Conservation (phyloP, 768 basidiomycete species). For the Russula emetica region DNA sequence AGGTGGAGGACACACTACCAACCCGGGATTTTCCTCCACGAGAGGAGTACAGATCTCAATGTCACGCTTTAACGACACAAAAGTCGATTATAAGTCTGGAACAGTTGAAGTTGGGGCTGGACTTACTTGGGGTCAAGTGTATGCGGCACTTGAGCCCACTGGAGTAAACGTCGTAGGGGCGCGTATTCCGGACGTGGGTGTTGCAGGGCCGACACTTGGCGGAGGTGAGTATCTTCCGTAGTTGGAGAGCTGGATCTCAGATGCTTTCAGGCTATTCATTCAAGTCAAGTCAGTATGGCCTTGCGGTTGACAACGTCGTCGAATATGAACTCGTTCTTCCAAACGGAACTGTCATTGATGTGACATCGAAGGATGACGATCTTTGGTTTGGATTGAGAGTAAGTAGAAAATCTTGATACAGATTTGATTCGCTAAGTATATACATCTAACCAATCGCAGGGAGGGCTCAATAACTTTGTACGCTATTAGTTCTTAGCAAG, state of each 20-base stretch:
- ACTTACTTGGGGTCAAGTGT: constrained; percentile 30
- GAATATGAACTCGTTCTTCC: constrained; percentile 32
- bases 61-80: constrained; percentile 23
- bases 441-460: background rate
- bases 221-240: constrained; percentile 23
- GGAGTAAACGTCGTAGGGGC: constrained; percentile 29
- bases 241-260: background rate
- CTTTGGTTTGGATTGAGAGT: too few species aligned
- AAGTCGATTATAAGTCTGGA: background rate
- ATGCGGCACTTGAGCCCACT: constrained; percentile 17
- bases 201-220: constrained; percentile 29
- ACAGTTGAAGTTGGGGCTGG: constrained; percentile 27
- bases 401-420: too few species aligned
- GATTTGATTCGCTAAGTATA: too few species aligned
- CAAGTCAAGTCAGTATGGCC: constrained; percentile 34
- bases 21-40: constrained; percentile 31
- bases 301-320: constrained; percentile 36
- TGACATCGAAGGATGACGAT: too few species aligned
- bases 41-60: constrained; percentile 30
- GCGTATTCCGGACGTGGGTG: constrained; percentile 26
- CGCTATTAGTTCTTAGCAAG: background rate
- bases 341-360: too few species aligned
- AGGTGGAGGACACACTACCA: constrained; percentile 29
- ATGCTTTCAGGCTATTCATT: constrained; percentile 32
- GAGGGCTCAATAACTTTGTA: constrained; percentile 24